Base-by-base conservation (phyloP, 768 basidiomycete species). In the Xerocomellus dryophilus region DNA sequence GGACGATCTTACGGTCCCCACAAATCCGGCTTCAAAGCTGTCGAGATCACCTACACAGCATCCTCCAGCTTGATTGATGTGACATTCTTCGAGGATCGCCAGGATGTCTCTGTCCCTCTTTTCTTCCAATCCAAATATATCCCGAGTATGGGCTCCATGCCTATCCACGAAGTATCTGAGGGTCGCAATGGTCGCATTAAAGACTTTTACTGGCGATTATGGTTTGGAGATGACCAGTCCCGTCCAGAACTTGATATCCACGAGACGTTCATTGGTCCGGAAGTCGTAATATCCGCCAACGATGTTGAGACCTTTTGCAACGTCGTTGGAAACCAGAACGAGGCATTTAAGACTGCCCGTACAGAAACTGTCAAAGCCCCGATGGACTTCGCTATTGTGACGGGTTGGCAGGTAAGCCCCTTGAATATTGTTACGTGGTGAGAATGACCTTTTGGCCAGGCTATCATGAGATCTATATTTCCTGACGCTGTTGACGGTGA, bases 391-490 rank as follows among this genome's bases (percentile, higher is more conserved):
- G 93, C 95, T 23, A 99, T 99, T 65, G 96, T 98, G 47, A 87
- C 94, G 38, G 95, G 96, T 43, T 99, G 97, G 97, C 86, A 96
- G 87, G 94, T 93, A 68, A 56, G 87, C 73, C 47, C 38, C 21
- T 27, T 40, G 27, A 51, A 23, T 35, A 21, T 1, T 43, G 17
- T 51, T 39, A 14, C 23, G 17, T 34, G 9, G 27, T 35, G 20
- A n/a, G 51, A 32, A 61, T 54, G 4, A 64, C 43, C 27, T 49
- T 60, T 32, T 49, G 55, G 51, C 0, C 61, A 96, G 93, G 90
- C 95, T n/a, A 98, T 99, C 73, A 99, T 98, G 89, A 93, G 90
- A 70, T 85, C 94, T 1, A 96, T 98, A 73, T 99, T 99, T 84
- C 97, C 97, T 7, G 68, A 79, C 12, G 73, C 83, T 11, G 92